Evolutionary conservation across 2,329 filamentous ascomycete species (phyloP), one percentile per base, ranked within the genome.

Genomic region (Acrodontium crateriforme): DNA sequence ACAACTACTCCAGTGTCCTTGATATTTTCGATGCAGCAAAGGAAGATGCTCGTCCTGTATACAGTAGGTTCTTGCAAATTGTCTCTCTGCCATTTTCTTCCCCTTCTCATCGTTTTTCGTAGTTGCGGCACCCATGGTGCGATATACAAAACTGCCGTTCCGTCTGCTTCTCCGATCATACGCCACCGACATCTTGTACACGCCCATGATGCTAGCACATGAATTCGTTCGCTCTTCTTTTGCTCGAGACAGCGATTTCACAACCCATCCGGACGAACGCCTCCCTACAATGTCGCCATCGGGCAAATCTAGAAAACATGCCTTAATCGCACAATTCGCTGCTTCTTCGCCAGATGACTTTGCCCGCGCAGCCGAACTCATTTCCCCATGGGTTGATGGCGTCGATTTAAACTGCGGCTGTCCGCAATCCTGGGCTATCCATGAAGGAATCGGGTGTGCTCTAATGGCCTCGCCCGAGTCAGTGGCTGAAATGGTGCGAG

Each of bases 381-480:
- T 71, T 2, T 67, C 64, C 0, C 74, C 74, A 2, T 70, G 59
- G 46, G 67, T 70, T 28, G 66, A 65, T 41, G 76, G 76, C 37
- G 65, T 80, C 3, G 73, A 80, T 42, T 59, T 80, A 21, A 80
- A 80, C 55, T 81, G 76, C 49, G 76, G 76, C 8, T 81, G 76
- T 44, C 76, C 76, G 6, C 76, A 81, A 52, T 69, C 68, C 5
- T 80, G 76, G 76, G 75, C 76, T 0, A 76, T 76, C 42, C 68
- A 73, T 22, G 71, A 75, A 49, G 69, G 62, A 1, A 60, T 81
- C 3, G 76, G 76, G 4, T 76, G 75, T 4, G 71, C 71, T n/a
- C 56, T 81, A 18, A 79, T 80, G 74, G 62, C 70, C 24, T 57
- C 63, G 27, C 66, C 72, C 6, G 69, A 72, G 38, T 58, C 76